Evolutionary conservation across 768 basidiomycete species (phyloP).

Genomic region (Kwoniella mangroviensis): DNA sequence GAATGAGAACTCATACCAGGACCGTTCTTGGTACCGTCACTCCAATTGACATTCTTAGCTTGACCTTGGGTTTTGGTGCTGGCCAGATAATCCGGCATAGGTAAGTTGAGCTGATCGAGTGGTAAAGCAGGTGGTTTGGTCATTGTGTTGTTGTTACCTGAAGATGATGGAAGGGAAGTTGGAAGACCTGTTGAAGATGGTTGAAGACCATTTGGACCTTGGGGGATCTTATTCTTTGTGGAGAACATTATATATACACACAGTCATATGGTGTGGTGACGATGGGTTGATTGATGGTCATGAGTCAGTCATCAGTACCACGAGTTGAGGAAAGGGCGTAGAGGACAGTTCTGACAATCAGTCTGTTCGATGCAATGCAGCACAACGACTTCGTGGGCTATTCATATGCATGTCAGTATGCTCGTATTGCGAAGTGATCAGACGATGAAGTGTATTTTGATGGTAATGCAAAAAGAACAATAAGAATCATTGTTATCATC

Average conservation of each 20-base stretch:
- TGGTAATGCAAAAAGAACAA: conserved; percentile 12
- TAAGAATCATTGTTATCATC: neutral
- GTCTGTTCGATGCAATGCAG: too few relatives aligned
- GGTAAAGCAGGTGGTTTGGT: conserved; percentile 12
- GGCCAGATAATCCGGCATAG: neutral
- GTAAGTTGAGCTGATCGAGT: conserved; percentile 11
- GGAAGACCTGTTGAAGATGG: conserved; percentile 12
- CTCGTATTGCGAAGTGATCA: neutral
- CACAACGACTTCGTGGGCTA: too few relatives aligned
- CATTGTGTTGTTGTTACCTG: neutral
- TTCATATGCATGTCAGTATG: neutral
- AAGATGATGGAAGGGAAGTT: neutral
- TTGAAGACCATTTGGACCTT: conserved; percentile 1
- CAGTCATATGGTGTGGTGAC: neutral
- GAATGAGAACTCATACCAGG: conserved; percentile 1
- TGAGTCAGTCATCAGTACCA: neutral
- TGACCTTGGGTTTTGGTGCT: neutral
- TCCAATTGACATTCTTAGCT: neutral
- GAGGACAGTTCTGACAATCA: neutral
- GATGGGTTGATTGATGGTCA: neutral
- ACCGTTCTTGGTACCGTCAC: neutral
- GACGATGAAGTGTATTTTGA: neutral
- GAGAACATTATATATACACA: conserved; percentile 9
- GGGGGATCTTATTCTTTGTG: neutral
- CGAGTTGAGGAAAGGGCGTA: neutral